Evolutionary conservation across 805 yeast species (phyloP), one percentile per base, ranked within the genome.

Genomic region (Candida corydali): DNA sequence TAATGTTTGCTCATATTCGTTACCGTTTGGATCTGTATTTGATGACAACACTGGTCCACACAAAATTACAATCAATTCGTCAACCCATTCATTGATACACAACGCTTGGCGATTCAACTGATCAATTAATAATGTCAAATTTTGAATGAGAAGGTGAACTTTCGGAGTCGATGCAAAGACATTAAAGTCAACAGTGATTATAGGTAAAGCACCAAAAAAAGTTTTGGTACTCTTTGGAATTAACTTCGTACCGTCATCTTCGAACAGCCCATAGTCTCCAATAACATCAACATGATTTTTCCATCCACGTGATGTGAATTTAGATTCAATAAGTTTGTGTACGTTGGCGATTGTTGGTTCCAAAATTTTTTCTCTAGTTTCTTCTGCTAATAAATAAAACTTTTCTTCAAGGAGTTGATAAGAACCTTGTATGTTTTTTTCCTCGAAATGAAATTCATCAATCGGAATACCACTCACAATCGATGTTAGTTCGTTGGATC

Each of bases 1-100:
- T 33, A 91, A 63, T 0, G 95, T 80, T 4, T 72, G 73, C 9
- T 76, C 80, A 56, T 89, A 93, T 50, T 88, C 97, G 34, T 78
- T 83, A 10, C 89, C 88, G 36, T 80, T 78, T 3, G 80, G 78
- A 25, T 60, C 63, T 22, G 59, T 58, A 34, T 78, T 81, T 22
- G 55, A 57, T 3, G 55, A 47, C 26, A 76, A 59, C 5, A 84
- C 64, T 0, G 78, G 78, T n/a, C 63, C 64, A 24, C 62, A 51
- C 32, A 85, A 57, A 10, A 77, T 54, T 2, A 45, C 45, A 4
- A 59, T 48, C 36, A 82, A 53, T 11, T 69, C 62, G 0, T 50
- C 50, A 40, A 77, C 52, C 81, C 84, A 77, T 4, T 51, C 47
- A 45, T 80, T 80, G 12, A 82, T 59, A 3, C 67, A 47, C 4